Evolutionary conservation across 2,329 filamentous ascomycete species (phyloP).

Genomic region (Nemania serpens): DNA sequence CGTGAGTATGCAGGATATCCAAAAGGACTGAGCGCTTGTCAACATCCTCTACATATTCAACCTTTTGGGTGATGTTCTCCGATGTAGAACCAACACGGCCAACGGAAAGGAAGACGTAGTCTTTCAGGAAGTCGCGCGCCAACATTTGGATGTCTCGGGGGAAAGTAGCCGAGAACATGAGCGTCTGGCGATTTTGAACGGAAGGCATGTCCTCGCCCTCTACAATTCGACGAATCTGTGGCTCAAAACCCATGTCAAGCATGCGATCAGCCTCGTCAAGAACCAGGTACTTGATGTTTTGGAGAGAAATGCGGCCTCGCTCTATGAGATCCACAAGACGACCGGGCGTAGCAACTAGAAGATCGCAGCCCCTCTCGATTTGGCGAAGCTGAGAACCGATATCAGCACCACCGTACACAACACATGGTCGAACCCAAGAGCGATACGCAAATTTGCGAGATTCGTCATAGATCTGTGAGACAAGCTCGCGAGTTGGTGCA

Average conservation of each 20-base stretch:
- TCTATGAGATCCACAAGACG: constrained; percentile 98
- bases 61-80: constrained; percentile 99
- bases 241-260: constrained; percentile 99
- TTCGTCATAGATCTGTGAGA: constrained; percentile 98
- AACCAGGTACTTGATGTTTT: constrained; percentile 99
- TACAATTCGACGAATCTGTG: constrained; percentile 97
- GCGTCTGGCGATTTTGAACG: constrained; percentile 85
- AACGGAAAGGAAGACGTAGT: constrained; percentile 98
- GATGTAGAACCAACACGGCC: constrained; percentile 98
- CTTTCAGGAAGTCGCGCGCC: constrained; percentile 96
- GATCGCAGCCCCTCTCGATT: constrained; percentile 95
- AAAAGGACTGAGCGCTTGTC: constrained; percentile 98
- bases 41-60: constrained; percentile 94
- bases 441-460: constrained; percentile 97
- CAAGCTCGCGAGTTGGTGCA: constrained; percentile 95
- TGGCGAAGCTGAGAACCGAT: constrained; percentile 97
- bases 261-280: constrained; percentile 99
- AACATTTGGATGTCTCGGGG: constrained; percentile 99
- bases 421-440: constrained; percentile 97
- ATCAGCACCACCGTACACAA: constrained; percentile 98
- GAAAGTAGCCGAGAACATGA: constrained; percentile 99
- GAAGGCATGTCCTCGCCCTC: constrained; percentile 97
- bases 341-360: constrained; percentile 95
- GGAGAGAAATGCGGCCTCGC: constrained; percentile 94
- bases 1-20: constrained; percentile 95